phyloP scores from a whole-genome alignment of 2,329 filamentous ascomycete species.

The Colletotrichum truncatum region DNA sequence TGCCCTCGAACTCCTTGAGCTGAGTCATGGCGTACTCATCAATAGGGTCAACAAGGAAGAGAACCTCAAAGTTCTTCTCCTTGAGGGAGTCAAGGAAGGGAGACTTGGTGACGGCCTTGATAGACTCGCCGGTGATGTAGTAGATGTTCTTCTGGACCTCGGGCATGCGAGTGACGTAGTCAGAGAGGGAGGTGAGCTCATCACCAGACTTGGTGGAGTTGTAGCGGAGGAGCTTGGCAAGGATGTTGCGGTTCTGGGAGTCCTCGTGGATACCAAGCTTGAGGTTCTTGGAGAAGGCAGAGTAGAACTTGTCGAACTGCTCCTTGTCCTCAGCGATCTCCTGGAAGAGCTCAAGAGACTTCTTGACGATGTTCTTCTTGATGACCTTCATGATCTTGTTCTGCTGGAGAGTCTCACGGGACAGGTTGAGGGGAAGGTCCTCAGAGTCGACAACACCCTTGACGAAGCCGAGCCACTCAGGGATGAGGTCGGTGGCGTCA shows the following conservation, averaged over 20 bases:
- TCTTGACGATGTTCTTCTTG: slow-evolving; percentile 99
- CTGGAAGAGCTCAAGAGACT: slow-evolving; percentile 98
- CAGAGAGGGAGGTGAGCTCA: slow-evolving; percentile 90
- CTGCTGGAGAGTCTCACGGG: slow-evolving; percentile 99
- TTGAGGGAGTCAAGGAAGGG: slow-evolving; percentile 99
- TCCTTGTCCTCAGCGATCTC: slow-evolving; percentile 99
- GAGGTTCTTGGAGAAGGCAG: slow-evolving; percentile 99
- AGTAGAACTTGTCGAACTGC: slow-evolving; percentile 99
- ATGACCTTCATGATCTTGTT: slow-evolving; percentile 99
- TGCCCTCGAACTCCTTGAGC: slow-evolving; percentile 99
- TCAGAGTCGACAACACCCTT: slow-evolving; percentile 99
- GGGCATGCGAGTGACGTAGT: slow-evolving; percentile 99
- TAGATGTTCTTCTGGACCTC: slow-evolving; percentile 99
- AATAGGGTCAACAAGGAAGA: slow-evolving; percentile 99
- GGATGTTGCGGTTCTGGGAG: slow-evolving; percentile 89
- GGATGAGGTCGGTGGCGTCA: slow-evolving; percentile 98
- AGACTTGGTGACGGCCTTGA: slow-evolving; percentile 97
- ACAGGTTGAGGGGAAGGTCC: slow-evolving; percentile 98
- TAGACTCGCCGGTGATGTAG: slow-evolving; percentile 99
- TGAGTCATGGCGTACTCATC: slow-evolving; percentile 99
- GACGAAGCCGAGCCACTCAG: slow-evolving; percentile 99
- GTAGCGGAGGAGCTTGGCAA: slow-evolving; percentile 99
- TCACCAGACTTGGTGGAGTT: slow-evolving; percentile 99
- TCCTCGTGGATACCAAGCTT: slow-evolving; percentile 99
- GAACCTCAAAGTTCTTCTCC: slow-evolving; percentile 99